Evolutionary conservation across 176 grass and related monocot genomes (phyloP), one percentile per base, ranked within the genome.

Genomic region (Carex littledalei): DNA sequence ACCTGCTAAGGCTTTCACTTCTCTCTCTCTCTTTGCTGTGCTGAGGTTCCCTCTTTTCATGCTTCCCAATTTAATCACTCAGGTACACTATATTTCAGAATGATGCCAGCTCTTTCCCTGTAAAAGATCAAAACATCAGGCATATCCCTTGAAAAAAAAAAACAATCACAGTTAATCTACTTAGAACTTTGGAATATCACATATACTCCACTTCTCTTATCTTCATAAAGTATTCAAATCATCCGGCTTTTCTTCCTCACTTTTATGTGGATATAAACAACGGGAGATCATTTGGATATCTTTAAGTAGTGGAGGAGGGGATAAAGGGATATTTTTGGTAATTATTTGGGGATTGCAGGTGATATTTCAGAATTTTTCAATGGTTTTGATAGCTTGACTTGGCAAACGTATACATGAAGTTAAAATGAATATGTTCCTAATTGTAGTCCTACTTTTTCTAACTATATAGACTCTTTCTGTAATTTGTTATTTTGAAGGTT

Each of bases 1-100:
- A 82, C 93, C 96, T 87, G 90, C 96, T 87, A 99, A 95, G 85
- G 96, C 96, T 49, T 99, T 99, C 88, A 99, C 96, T 61, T 95
- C 96, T 43, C 96, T 99, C 62, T 95, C 96, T 80, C 82, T 99
- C 58, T 99, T 99, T 89, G 60, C 96, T 13, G 93, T 99, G 63
- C 86, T 99, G 72, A 95, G 96, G 90, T 95, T 99, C 79, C 96
- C 96, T 82, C 91, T 99, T 56, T 99, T 91, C 89, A 91, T 91
- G 91, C 90, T 99, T 45, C 96, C 93, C 24, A 99, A 95, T 92
- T 88, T 99, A 83, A 94, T 99, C 84, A 99, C 96, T 88, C 96
- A 99, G 96, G 96, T 99, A 54, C 64, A 87, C 11, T 65, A 55
- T 57, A 55, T 57, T 78, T 57, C 11, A 50, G 52, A 35, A 78